Conservation (phyloP, 1,284 basidiomycete species). For the Moesziomyces aphidis region DNA sequence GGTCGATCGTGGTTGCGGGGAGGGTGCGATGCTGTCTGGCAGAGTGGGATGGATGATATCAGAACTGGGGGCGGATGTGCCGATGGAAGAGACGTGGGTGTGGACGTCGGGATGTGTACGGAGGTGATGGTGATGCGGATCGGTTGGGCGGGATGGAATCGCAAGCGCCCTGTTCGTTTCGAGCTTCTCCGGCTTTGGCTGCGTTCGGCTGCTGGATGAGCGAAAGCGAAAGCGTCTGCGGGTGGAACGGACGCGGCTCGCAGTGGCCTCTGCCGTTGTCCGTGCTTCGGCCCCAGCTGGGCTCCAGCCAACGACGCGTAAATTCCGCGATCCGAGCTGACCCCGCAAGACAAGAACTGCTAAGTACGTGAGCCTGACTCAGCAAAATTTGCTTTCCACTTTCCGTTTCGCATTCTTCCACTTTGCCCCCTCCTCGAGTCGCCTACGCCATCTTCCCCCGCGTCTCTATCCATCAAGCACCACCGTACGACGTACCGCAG, state of each 20-base stretch:
- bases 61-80: too few species aligned
- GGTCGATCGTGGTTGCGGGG: background rate
- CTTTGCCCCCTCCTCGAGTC: background rate
- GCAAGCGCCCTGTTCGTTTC: background rate
- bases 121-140: background rate
- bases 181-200: conserved; percentile 23
- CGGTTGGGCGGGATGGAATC: conserved; percentile 6
- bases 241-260: background rate
- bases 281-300: background rate
- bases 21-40: background rate
- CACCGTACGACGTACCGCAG: background rate
- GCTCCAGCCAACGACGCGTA: conserved; percentile 22
- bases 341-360: background rate
- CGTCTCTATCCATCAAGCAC: background rate
- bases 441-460: background rate
- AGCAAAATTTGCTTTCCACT: conserved; percentile 24
- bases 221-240: background rate
- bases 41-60: background rate
- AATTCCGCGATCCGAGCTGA: conserved; percentile 31
- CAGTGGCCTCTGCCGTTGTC: background rate
- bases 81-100: background rate
- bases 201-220: conserved; percentile 9
- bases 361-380: conserved; percentile 23
- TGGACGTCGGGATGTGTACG: conserved; percentile 2
- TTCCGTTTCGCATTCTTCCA: conserved; percentile 14